Evolutionary conservation across 768 basidiomycete genomes (phyloP).

Genomic region (Tylopilus vinaceipallidus): DNA sequence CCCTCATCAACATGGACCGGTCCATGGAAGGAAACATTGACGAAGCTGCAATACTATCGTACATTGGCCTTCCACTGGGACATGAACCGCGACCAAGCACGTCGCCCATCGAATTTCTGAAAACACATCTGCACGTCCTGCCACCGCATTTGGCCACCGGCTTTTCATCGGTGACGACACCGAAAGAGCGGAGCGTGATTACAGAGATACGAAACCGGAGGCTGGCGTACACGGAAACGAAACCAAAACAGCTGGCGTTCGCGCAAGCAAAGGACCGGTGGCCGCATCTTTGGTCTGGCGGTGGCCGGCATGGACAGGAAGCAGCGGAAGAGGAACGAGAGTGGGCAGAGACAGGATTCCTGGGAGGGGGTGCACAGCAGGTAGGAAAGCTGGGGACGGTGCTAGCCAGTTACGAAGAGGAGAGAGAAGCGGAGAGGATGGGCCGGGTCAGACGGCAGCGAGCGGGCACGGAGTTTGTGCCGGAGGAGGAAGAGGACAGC

Average conservation of each 20-base stretch:
- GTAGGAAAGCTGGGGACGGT: constrained; percentile 70
- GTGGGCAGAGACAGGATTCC: constrained; percentile 65
- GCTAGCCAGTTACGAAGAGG: constrained; percentile 74
- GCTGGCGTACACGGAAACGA: constrained; percentile 54
- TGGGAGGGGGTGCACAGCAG: constrained; percentile 52
- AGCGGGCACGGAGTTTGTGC: constrained; percentile 45
- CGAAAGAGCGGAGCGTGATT: constrained; percentile 65
- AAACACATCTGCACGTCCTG: constrained; percentile 53
- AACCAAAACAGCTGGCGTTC: constrained; percentile 56
- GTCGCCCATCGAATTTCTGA: constrained; percentile 64
- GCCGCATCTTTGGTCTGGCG: constrained; percentile 68
- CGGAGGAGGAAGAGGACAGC: constrained; percentile 62
- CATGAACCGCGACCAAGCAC: constrained; percentile 59
- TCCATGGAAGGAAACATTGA: constrained; percentile 10
- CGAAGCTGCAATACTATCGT: constrained; percentile 37
- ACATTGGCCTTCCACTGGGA: constrained; percentile 56
- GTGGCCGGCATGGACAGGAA: constrained; percentile 45
- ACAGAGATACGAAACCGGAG: constrained; percentile 71
- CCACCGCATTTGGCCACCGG: constrained; percentile 58
- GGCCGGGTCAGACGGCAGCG: constrained; percentile 44
- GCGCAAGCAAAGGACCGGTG: constrained; percentile 53
- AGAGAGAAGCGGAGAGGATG: constrained; percentile 65
- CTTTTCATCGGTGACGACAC: constrained; percentile 45
- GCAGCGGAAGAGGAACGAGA: constrained; percentile 63
- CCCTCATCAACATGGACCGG: background rate